Evolutionary conservation across 1,139 yeast species (phyloP), one percentile per base, ranked within the genome.

Genomic region (Candida tunisiensis): DNA sequence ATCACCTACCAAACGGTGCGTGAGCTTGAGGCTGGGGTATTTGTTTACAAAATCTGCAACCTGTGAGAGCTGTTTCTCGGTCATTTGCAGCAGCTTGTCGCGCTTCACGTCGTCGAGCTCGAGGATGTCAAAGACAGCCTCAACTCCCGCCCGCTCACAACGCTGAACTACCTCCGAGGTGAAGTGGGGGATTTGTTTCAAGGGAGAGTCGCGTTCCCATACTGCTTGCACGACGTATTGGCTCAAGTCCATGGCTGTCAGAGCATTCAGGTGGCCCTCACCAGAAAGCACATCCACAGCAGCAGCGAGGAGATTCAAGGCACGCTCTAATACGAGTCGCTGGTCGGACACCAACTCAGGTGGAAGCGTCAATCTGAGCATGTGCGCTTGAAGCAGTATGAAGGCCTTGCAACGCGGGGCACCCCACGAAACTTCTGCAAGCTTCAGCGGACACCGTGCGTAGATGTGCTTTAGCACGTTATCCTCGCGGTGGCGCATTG

Each of bases 221-320:
- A 78, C 55, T 0, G 77, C 92, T 48, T 88, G 98, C 1, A 77
- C 70, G 8, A 82, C 54, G 93, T 83, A 79, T 44, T 88, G 98
- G 2, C 79, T 67, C 31, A 85, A 47, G 45, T 88, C 96, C 78
- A 88, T 80, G 0, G 83, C 91, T 29, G 65, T 64, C 37, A 82
- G 60, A 0, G 93, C 83, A 46, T 72, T 78, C 42, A 85, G 52
- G 36, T 62, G 60, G 0, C 96, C 95, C 33, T 80, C 85, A 36
- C 85, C 69, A 0, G 93, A 71, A 24, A 83, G 53, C 2, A 74
- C 56, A 47, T 88, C 95, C 16, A 80, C 73, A 31, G 72, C 57
- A 0, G 88, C 82, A 38, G 70, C 62, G 7, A 80, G 51, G 18
- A 83, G 45, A 3, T 57, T 58, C 25, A 74, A 36, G 0, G 68